Conservation (phyloP, 768 basidiomycete species). For the Tremella yokohamensis region DNA sequence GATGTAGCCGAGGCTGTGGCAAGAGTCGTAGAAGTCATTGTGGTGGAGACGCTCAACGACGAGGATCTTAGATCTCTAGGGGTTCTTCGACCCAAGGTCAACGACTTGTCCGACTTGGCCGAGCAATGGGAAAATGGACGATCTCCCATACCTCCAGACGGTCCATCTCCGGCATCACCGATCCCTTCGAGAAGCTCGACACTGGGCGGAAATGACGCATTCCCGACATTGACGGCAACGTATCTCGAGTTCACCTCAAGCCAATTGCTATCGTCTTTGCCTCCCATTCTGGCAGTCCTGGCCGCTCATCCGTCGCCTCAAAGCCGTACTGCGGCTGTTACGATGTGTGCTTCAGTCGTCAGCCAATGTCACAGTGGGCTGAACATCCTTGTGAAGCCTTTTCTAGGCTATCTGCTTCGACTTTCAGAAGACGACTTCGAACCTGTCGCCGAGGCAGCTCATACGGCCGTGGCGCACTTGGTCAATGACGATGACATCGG, state of each 20-base stretch:
- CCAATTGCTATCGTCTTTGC: conserved; percentile 78
- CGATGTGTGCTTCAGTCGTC: conserved; percentile 19
- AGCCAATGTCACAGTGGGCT: conserved; percentile 53
- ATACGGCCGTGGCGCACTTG: conserved; percentile 11
- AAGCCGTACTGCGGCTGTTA: conserved; percentile 21
- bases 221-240: conserved; percentile 59
- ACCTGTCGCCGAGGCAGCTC: conserved; percentile 26
- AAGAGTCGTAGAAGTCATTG: conserved; percentile 29
- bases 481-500: conserved; percentile 17
- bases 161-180: conserved; percentile 24
- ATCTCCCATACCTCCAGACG: conserved; percentile 1
- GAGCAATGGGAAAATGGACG: conserved; percentile 27
- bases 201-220: conserved; percentile 51
- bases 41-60: conserved; percentile 41
- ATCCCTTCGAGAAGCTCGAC: conserved; percentile 18
- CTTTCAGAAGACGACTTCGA: conserved; percentile 54
- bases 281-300: conserved; percentile 64
- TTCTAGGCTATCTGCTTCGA: conserved; percentile 69
- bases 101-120: conserved; percentile 43
- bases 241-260: conserved; percentile 80
- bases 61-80: conserved; percentile 28
- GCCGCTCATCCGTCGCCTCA: conserved; percentile 33
- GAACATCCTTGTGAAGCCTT: conserved; percentile 64
- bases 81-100: conserved; percentile 23
- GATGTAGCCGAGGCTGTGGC: conserved; percentile 25